These are phyloP conservation scores for Pestalotiopsis sp. DNA, from an alignment of 2,329 filamentous ascomycete genomes.

Conservation along the genomic window DNA sequence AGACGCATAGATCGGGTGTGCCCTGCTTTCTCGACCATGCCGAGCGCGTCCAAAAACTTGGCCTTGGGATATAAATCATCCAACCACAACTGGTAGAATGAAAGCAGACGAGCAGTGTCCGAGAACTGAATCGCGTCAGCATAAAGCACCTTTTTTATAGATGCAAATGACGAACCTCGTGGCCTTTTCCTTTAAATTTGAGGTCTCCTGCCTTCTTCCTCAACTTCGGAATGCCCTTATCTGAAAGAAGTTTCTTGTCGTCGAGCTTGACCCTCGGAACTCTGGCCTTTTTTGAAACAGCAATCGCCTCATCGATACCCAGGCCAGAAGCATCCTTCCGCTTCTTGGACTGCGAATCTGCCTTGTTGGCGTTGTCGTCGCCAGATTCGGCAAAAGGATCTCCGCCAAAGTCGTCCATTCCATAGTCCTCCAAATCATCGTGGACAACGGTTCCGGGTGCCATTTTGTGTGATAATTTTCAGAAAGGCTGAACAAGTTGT, in stretches of 20 bases:
- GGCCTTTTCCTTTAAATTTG: conserved; percentile 88
- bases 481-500: not conserved
- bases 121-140: conserved; percentile 62
- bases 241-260: conserved; percentile 80
- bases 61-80: conserved; percentile 95
- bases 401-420: conserved; percentile 65
- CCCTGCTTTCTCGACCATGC: conserved; percentile 91
- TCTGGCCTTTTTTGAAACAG: conserved; percentile 74
- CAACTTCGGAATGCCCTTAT: conserved; percentile 81
- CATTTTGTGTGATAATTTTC: conserved; percentile 22
- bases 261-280: conserved; percentile 83
- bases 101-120: conserved; percentile 79
- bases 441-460: conserved; percentile 46
- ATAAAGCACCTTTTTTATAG: too few relatives aligned
- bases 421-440: conserved; percentile 77
- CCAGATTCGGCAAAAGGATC: conserved; percentile 53
- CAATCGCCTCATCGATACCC: conserved; percentile 86
- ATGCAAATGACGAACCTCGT: conserved; percentile 63
- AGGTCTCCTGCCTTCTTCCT: conserved; percentile 71
- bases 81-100: conserved; percentile 95
- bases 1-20: conserved; percentile 79
- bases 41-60: conserved; percentile 85
- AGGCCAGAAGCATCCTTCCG: conserved; percentile 56
- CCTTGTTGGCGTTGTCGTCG: conserved; percentile 36
- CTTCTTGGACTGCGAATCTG: conserved; percentile 41